Evolutionary conservation across 805 yeast genomes (phyloP).

Genomic region (Teunomyces aglyptinius): DNA sequence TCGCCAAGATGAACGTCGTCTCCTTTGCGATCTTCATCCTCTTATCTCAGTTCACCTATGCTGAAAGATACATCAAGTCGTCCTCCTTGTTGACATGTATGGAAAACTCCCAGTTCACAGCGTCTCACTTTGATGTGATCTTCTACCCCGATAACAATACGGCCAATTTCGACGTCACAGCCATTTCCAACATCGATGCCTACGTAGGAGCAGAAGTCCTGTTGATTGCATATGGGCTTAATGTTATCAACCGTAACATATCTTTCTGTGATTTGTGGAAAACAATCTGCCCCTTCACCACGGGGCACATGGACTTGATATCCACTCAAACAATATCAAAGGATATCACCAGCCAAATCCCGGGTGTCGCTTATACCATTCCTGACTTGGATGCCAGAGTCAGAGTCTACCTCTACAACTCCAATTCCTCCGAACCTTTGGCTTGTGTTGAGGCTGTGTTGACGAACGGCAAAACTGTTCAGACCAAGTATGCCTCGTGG

Average conservation of each 20-base stretch:
- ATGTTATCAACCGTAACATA: conserved; percentile 52
- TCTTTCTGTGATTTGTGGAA: conserved; percentile 60
- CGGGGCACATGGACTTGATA: conserved; percentile 80
- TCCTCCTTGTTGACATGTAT: conserved; percentile 86
- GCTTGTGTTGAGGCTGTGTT: conserved; percentile 93
- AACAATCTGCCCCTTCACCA: conserved; percentile 72
- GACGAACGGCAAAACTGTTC: conserved; percentile 89
- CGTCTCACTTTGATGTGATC: conserved; percentile 74
- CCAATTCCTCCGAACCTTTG: conserved; percentile 46
- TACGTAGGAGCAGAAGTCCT: conserved; percentile 59
- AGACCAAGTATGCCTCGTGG: conserved; percentile 70
- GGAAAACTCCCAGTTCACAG: conserved; percentile 83
- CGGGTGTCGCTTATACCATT: conserved; percentile 80
- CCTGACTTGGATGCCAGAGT: conserved; percentile 96
- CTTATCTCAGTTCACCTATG: conserved; percentile 13
- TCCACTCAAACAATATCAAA: conserved; percentile 46
- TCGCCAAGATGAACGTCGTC: conserved; percentile 1
- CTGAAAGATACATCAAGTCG: conserved; percentile 41
- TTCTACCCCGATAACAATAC: conserved; percentile 66
- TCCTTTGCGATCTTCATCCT: not conserved
- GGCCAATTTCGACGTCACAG: conserved; percentile 66
- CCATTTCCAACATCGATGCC: conserved; percentile 74
- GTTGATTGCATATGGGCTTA: conserved; percentile 79
- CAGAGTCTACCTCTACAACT: conserved; percentile 56
- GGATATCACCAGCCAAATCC: conserved; percentile 53